Conservation (phyloP, 1,139 yeast species). For the Debaryomyces psychrophilus region DNA sequence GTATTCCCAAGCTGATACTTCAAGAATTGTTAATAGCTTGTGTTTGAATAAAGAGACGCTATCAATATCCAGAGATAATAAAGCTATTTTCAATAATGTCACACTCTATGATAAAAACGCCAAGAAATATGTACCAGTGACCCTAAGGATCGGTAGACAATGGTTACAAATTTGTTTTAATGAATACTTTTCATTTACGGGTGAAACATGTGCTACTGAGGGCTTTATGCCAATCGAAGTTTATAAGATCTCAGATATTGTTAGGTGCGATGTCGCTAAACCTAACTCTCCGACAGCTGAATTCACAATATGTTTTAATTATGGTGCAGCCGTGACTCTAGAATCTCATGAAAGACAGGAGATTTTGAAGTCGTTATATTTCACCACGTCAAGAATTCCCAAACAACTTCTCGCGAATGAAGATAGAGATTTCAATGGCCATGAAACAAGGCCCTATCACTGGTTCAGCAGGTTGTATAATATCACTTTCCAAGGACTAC, state of each 20-base stretch:
- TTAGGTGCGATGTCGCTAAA: conserved; percentile 55
- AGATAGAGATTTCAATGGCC: conserved; percentile 28
- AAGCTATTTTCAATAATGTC: conserved; percentile 64
- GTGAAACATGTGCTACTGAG: conserved; percentile 27
- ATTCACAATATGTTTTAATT: conserved; percentile 58
- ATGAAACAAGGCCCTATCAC: conserved; percentile 24
- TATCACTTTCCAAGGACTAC: conserved; percentile 67
- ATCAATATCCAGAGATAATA: conserved; percentile 51
- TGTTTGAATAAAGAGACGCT: conserved; percentile 50
- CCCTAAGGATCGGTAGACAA: conserved; percentile 69
- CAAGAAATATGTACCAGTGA: conserved; percentile 48
- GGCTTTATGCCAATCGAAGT: conserved; percentile 56
- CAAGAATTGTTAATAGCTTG: conserved; percentile 49
- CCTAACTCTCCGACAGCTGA: conserved; percentile 47
- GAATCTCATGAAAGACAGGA: conserved; percentile 66
- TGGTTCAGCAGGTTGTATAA: conserved; percentile 66
- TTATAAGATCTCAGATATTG: conserved; percentile 52
- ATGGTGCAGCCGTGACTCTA: conserved; percentile 51
- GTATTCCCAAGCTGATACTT: conserved; percentile 52
- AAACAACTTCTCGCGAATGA: conserved; percentile 27
- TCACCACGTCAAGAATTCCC: conserved; percentile 59
- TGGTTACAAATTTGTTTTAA: conserved; percentile 61
- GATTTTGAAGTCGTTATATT: conserved; percentile 68
- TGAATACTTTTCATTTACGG: conserved; percentile 28
- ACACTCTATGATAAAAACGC: conserved; percentile 47